These are phyloP conservation scores for Eucommia ulmoides DNA, from an alignment of 257 asterid species.

Conservation along the genomic window DNA sequence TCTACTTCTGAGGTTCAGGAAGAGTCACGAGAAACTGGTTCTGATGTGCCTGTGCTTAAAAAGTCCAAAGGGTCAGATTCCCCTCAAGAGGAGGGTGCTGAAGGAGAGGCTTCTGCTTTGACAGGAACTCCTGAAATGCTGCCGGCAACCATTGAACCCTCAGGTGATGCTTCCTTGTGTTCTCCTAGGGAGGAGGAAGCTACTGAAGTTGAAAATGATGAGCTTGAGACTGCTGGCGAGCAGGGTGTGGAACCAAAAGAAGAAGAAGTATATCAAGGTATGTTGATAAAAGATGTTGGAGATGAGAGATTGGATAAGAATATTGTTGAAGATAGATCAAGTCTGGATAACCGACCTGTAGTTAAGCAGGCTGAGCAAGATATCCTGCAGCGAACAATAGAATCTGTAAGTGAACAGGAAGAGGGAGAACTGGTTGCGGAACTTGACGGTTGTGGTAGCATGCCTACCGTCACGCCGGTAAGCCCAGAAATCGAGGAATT, in stretches of 20 bases:
- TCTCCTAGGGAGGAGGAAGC: slow-evolving; percentile 37
- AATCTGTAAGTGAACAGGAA: slow-evolving; percentile 54
- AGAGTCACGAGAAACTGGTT: slow-evolving; percentile 43
- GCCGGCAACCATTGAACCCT: slow-evolving; percentile 33
- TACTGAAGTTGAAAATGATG: slow-evolving; percentile 43
- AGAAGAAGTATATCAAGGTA: slow-evolving; percentile 22
- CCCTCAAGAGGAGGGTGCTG: slow-evolving; percentile 33
- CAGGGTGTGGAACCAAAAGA: slow-evolving; percentile 34
- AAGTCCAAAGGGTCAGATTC: slow-evolving; percentile 47
- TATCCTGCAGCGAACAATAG: slow-evolving; percentile 38
- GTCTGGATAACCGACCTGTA: slow-evolving; percentile 38
- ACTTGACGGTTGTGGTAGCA: slow-evolving; percentile 35
- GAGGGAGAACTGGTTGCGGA: slow-evolving; percentile 38
- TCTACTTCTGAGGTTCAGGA: slow-evolving; percentile 36
- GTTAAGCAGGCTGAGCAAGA: slow-evolving; percentile 56
- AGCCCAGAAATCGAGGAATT: slow-evolving; percentile 30
- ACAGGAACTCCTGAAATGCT: too few relatives aligned
- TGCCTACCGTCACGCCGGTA: slow-evolving; percentile 20
- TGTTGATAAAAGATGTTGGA: slow-evolving; percentile 30
- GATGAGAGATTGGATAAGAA: slow-evolving; percentile 35
- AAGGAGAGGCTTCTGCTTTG: slow-evolving; percentile 31
- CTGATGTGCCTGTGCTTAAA: slow-evolving; percentile 49
- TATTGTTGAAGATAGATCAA: slow-evolving; percentile 22
- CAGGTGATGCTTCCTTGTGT: slow-evolving; percentile 35
- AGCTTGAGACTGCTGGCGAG: slow-evolving; percentile 32